Conservation (phyloP, 805 yeast genomes). For the Cyberlindnera amylophila region DNA sequence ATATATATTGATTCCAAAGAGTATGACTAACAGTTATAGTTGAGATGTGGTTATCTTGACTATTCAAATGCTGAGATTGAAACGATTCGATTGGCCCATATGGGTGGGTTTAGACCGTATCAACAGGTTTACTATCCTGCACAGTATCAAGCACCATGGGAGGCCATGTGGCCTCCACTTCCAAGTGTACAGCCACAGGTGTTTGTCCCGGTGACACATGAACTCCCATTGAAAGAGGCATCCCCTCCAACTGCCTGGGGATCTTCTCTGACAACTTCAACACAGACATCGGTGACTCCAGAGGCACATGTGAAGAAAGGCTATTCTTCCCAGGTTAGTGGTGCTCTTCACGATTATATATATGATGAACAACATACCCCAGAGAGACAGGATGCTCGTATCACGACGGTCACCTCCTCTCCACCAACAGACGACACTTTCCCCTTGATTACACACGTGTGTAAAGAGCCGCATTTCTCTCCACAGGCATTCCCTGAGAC, state of each 20-base stretch:
- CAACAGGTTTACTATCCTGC: background rate
- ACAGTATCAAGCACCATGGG: no score
- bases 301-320: no score
- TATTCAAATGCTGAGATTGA: constrained; percentile 14
- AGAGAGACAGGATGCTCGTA: no score
- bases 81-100: constrained; percentile 12
- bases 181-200: no score
- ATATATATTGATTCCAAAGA: no score
- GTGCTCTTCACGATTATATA: background rate
- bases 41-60: constrained; percentile 20
- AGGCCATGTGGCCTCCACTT: background rate
- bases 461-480: constrained; percentile 11
- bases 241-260: no score
- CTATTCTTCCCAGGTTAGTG: background rate
- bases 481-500: constrained; percentile 11
- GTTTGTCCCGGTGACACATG: background rate
- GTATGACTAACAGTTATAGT: background rate
- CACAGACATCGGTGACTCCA: no score
- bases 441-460: constrained; percentile 15
- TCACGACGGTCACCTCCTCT: no score
- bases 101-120: constrained; percentile 5
- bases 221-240: background rate
- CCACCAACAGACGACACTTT: background rate
- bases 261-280: no score
- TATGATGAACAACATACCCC: background rate